These are phyloP conservation scores for Favolaschia claudopus DNA, from an alignment of 768 basidiomycete genomes.

Conservation along the genomic window DNA sequence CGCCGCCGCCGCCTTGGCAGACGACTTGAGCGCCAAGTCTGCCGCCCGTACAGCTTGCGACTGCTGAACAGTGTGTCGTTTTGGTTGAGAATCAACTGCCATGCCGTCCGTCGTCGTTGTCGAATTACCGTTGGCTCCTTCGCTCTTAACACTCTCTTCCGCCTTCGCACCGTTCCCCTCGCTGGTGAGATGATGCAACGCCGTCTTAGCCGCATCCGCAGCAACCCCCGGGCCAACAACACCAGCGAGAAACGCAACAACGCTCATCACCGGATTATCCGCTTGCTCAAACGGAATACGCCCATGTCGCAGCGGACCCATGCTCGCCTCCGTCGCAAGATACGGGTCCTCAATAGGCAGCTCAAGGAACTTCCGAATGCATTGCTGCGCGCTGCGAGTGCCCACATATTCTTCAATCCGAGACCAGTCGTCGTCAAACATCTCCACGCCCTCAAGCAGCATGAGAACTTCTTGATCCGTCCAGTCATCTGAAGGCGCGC, in stretches of 20 bases:
- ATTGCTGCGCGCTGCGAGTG: slow-evolving; percentile 91
- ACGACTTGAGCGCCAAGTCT: slow-evolving; percentile 85
- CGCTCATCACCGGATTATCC: slow-evolving; percentile 98
- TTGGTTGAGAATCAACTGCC: slow-evolving; percentile 53
- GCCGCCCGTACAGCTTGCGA: slow-evolving; percentile 86
- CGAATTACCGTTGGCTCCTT: slow-evolving; percentile 31
- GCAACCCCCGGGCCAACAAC: slow-evolving; percentile 92
- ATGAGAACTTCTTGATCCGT: slow-evolving; percentile 88
- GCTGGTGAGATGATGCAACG: slow-evolving; percentile 81
- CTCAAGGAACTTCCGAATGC: slow-evolving; percentile 93
- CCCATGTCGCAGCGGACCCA: slow-evolving; percentile 78
- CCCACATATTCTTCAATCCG: slow-evolving; percentile 93
- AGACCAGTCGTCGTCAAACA: slow-evolving; percentile 98
- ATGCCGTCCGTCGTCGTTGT: slow-evolving; percentile 47
- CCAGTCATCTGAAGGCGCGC: slow-evolving; percentile 74
- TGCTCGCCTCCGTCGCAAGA: slow-evolving; percentile 75
- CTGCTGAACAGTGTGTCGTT: slow-evolving; percentile 60
- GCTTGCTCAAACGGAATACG: slow-evolving; percentile 91
- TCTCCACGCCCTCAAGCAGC: slow-evolving; percentile 95
- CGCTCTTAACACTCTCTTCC: slow-evolving; percentile 42
- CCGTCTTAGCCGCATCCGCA: slow-evolving; percentile 92
- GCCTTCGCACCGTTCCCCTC: slow-evolving; percentile 51
- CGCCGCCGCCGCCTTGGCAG: slow-evolving; percentile 81
- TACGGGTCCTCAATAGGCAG: slow-evolving; percentile 97
- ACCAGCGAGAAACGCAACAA: slow-evolving; percentile 95